These are phyloP conservation scores for Xylaria telfairii DNA, from an alignment of 495 filamentous ascomycete genomes.

Conservation along the genomic window DNA sequence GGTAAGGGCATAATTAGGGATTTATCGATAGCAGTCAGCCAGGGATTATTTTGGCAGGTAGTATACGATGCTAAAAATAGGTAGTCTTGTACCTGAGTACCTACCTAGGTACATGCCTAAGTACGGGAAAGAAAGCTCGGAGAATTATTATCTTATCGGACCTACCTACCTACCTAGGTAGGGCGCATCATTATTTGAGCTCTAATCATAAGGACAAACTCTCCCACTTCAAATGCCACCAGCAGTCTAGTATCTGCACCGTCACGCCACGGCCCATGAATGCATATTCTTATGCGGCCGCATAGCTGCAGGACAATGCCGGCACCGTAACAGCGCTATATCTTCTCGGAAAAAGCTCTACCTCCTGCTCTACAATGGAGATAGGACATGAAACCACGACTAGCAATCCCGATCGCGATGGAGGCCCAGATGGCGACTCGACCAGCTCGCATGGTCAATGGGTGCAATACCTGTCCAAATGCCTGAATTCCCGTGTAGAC, in stretches of 20 bases:
- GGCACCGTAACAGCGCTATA: neutral
- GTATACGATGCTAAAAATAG: slow-evolving; percentile 13
- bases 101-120: neutral
- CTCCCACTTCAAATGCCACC: slow-evolving; percentile 2
- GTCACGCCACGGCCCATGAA: neutral
- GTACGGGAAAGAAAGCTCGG: neutral
- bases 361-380: neutral
- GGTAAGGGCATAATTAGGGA: neutral
- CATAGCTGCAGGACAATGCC: neutral
- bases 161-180: no score
- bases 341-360: neutral
- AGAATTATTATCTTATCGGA: slow-evolving; percentile 23
- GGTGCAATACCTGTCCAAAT: slow-evolving; percentile 53
- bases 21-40: neutral
- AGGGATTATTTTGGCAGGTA: neutral
- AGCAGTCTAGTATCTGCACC: neutral
- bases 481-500: slow-evolving; percentile 54
- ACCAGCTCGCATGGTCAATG: slow-evolving; percentile 44
- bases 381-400: neutral
- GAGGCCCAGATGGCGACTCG: neutral
- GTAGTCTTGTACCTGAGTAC: no score
- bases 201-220: neutral
- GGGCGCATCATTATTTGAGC: neutral
- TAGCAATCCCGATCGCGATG: slow-evolving; percentile 4
- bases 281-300: neutral